Base-by-base conservation (phyloP, 1,284 basidiomycete genomes). In the Pyrrhoderma lamaoense region DNA sequence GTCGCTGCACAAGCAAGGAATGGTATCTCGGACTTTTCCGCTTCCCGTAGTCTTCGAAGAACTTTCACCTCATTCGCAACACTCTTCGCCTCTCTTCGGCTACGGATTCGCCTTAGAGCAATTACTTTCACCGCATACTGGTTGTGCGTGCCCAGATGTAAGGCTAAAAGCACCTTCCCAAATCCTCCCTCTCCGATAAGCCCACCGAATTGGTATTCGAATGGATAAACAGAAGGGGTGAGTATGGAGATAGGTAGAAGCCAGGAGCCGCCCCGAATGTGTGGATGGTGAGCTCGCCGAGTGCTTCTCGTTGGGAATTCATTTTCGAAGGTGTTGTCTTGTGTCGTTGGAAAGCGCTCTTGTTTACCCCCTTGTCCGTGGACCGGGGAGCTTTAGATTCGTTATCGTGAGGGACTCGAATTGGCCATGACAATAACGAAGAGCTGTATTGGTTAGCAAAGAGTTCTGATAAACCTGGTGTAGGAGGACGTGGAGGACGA, bases 131-230 rank as follows among this genome's bases (percentile, higher is more conserved):
- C 27, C 3, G 51, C 51, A 23, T 42, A 40, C 14, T 47, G 51
- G 19, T 31, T 27, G 16, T 39, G 25, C 19, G 44, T 52, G 16
- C 35, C 19, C 3, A 52, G 19, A 39, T 52, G 18, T 13, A 52
- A 34, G 7, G 44, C 51, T 8, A 52, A 36, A 43, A 52, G 19
- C 36, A 52, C 51, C 21, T 52, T 52, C 14, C 51, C 51, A 40
- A 52, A 52, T 1, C 51, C 51, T 11, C 51, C 51, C 37, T 52
- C 51, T 31, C 51, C 51, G 19, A 52, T 19, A 7, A 37, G n/a
- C 16, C 51, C 51, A 8, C 45, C 51, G 23, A 52, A 52, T 38
- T 52, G 51, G 27, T 52, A 52, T 22, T 52, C 51, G 25, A 52
- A 52, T 18, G 45, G 16, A 21, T 39, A 52, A 18, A 36, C 13